A percentile compares a stretch with the other conserved stretches of the same genome.
These are phyloP conservation scores for Gossypium lobatum DNA, from an alignment of 441 rosid species.

Conservation along the genomic window DNA sequence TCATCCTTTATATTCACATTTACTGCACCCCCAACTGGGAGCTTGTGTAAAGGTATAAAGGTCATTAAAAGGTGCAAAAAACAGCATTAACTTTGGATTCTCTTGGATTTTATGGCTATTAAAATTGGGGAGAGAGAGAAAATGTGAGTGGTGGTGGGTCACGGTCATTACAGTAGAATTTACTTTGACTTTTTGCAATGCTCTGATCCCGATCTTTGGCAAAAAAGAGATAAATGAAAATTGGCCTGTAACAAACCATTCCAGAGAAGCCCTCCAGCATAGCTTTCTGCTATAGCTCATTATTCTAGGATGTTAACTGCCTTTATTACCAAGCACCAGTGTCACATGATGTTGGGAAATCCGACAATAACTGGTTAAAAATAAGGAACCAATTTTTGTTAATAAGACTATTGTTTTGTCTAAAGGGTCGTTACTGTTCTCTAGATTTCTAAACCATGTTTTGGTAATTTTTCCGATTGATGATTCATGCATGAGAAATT, in stretches of 20 bases:
- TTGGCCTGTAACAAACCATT: background rate
- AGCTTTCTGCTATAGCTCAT: constrained; percentile 4
- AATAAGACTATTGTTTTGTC: constrained; percentile 8
- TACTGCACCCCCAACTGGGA: background rate
- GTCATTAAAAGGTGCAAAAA: background rate
- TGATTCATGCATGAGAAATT: background rate
- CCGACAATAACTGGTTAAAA: constrained; percentile 5
- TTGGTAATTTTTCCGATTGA: background rate
- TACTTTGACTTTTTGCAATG: constrained; percentile 7
- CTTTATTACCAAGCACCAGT: constrained; percentile 3
- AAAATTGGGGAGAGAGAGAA: background rate
- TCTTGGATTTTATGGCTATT: background rate
- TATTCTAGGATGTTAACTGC: constrained; percentile 9
- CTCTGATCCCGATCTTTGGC: constrained; percentile 14
- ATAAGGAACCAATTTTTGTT: background rate
- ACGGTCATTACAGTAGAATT: background rate
- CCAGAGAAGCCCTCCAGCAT: background rate
- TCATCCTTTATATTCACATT: background rate
- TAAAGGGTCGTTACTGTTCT: background rate
- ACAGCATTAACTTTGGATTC: constrained; percentile 6
- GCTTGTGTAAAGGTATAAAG: background rate
- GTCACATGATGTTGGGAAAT: background rate
- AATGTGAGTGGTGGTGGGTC: constrained; percentile 7
- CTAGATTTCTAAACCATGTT: background rate
- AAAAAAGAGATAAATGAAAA: background rate